A percentile compares a stretch with the other conserved stretches of the same genome.
phyloP scores from a whole-genome alignment of 805 yeast species.

The Metschnikowia santaceciliae region DNA sequence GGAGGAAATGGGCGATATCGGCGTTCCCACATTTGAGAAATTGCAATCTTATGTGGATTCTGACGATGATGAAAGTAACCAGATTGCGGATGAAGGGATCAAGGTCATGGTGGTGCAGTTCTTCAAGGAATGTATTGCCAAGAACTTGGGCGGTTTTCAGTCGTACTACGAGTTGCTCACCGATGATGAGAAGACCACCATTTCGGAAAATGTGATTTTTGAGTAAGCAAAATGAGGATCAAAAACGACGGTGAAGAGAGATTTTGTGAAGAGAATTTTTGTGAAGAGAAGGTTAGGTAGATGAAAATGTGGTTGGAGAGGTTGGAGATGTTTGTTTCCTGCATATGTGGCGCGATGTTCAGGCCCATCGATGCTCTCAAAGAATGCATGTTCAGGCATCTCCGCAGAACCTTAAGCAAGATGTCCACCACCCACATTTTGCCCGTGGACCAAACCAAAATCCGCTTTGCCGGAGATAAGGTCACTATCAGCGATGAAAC shows the following conservation, averaged over 20 bases:
- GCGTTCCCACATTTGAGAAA: slow-evolving; percentile 59
- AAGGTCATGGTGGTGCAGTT: slow-evolving; percentile 44
- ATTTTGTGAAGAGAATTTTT: neutral
- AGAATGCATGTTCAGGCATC: slow-evolving; percentile 4
- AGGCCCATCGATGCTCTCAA: neutral
- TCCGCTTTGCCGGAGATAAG: slow-evolving; percentile 44
- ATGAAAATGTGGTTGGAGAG: neutral
- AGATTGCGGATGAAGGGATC: slow-evolving; percentile 30
- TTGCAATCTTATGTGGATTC: slow-evolving; percentile 53
- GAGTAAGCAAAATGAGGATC: slow-evolving; percentile 2
- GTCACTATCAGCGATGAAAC: slow-evolving; percentile 49
- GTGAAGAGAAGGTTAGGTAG: neutral
- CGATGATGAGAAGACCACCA: slow-evolving; percentile 50
- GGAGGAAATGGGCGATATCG: slow-evolving; percentile 74
- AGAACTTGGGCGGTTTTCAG: slow-evolving; percentile 50
- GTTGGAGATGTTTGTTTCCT: neutral
- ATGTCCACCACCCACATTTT: slow-evolving; percentile 37
- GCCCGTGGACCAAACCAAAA: slow-evolving; percentile 51
- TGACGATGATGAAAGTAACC: slow-evolving; percentile 29
- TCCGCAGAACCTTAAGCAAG: slow-evolving; percentile 3
- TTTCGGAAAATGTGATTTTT: slow-evolving; percentile 48
- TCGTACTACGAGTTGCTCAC: slow-evolving; percentile 44
- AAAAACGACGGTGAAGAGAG: neutral
- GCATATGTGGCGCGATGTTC: slow-evolving; percentile 1
- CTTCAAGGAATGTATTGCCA: slow-evolving; percentile 53